Conservation (phyloP, 2,329 filamentous ascomycete genomes). For the Mycosphaerella arachidis region DNA sequence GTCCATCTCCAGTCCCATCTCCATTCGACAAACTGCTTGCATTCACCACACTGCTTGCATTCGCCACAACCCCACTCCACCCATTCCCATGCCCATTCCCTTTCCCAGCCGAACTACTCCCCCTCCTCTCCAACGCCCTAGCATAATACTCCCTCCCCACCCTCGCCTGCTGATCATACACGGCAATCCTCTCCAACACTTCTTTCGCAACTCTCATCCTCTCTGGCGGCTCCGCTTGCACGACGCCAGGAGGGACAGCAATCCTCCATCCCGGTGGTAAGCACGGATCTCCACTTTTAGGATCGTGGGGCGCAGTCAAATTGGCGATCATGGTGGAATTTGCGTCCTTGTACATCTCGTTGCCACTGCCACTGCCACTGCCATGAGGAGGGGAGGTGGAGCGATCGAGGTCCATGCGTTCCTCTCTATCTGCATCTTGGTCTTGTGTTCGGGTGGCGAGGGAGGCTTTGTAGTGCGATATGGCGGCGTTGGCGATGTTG, state of each 20-base stretch:
- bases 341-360: not conserved
- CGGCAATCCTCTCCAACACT: conserved; percentile 12
- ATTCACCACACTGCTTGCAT: too few species aligned
- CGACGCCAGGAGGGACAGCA: conserved; percentile 3
- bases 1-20: not conserved
- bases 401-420: not conserved
- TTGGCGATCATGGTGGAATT: conserved; percentile 12
- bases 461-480: conserved; percentile 1
- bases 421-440: not conserved
- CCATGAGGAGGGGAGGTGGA: not conserved
- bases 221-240: conserved; percentile 11
- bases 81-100: too few species aligned
- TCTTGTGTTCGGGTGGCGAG: not conserved
- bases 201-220: conserved; percentile 15
- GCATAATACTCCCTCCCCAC: conserved; percentile 16
- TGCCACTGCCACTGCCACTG: not conserved
- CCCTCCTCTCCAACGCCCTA: conserved; percentile 14
- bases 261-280: not conserved
- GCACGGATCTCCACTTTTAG: conserved; percentile 17
- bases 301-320: conserved; percentile 16
- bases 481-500: conserved; percentile 18
- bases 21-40: not conserved
- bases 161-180: conserved; percentile 21
- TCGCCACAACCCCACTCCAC: not conserved
- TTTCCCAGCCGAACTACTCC: not conserved